Evolutionary conservation across 352 stramenopile species (phyloP).

Genomic region (Globisporangium canariense): DNA sequence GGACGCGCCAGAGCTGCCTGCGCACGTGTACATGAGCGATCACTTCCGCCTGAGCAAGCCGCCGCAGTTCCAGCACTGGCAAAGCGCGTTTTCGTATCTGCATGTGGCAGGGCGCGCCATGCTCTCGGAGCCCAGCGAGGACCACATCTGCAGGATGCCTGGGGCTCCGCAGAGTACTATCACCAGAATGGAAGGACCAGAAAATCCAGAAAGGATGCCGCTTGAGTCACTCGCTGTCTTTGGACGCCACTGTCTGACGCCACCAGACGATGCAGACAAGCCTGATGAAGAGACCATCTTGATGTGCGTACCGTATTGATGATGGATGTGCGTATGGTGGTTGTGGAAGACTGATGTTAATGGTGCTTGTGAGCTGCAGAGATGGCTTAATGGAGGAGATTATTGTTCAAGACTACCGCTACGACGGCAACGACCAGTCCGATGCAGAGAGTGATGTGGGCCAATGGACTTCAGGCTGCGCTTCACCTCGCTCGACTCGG

Average conservation of each 20-base stretch:
- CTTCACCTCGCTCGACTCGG: slow-evolving; percentile 20
- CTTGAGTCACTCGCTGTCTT: slow-evolving; percentile 6
- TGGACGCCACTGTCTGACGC: slow-evolving; percentile 1
- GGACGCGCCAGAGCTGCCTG: slow-evolving; percentile 18
- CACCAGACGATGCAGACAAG: slow-evolving; percentile 11
- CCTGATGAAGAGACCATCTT: slow-evolving; percentile 25
- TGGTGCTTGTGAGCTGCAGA: slow-evolving; percentile 14
- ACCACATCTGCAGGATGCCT: slow-evolving; percentile 35
- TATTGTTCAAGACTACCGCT: slow-evolving; percentile 14
- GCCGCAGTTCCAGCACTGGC: slow-evolving; percentile 44
- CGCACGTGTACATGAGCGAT: slow-evolving; percentile 51
- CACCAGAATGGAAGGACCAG: slow-evolving; percentile 16
- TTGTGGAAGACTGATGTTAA: not conserved
- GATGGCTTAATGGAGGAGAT: slow-evolving; percentile 48
- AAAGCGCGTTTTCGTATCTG: slow-evolving; percentile 44
- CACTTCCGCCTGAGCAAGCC: slow-evolving; percentile 37
- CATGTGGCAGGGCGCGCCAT: slow-evolving; percentile 27
- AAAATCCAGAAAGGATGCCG: not conserved
- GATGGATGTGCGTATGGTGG: not conserved
- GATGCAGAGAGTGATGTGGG: slow-evolving; percentile 8
- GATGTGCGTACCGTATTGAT: slow-evolving; percentile 18
- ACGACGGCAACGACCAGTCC: slow-evolving; percentile 18
- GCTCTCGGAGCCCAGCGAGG: slow-evolving; percentile 25
- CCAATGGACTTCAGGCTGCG: not conserved
- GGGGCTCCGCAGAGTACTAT: slow-evolving; percentile 8